Evolutionary conservation across 768 basidiomycete species (phyloP).

Genomic region (Vararia minispora): DNA sequence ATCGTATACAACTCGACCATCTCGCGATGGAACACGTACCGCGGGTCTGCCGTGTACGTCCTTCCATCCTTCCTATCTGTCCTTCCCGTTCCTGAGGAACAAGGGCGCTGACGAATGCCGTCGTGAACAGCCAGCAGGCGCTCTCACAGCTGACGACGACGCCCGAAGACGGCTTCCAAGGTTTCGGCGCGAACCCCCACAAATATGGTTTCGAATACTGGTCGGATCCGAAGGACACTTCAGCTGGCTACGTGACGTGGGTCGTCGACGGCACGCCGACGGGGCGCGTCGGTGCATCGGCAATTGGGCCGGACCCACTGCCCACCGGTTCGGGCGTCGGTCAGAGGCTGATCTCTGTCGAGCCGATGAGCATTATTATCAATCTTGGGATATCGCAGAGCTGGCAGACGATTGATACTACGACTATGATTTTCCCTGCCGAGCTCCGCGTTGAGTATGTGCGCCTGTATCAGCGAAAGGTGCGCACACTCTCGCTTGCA

Average conservation of each 20-base stretch:
- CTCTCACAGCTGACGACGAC: constrained; percentile 35
- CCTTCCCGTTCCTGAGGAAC: background rate
- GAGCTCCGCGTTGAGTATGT: constrained; percentile 71
- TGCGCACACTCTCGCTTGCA: too few species aligned
- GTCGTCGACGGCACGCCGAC: constrained; percentile 43
- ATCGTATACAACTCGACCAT: constrained; percentile 24
- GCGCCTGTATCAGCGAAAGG: constrained; percentile 68
- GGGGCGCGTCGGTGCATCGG: constrained; percentile 39
- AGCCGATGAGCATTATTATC: constrained; percentile 44
- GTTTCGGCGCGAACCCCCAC: constrained; percentile 38
- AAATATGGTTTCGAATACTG: constrained; percentile 67
- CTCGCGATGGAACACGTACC: constrained; percentile 26
- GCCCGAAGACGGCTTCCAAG: constrained; percentile 46
- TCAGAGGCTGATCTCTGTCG: constrained; percentile 48
- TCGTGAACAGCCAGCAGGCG: constrained; percentile 31
- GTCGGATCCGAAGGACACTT: constrained; percentile 41
- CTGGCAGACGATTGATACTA: constrained; percentile 52
- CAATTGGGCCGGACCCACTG: constrained; percentile 36
- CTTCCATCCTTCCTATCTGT: background rate
- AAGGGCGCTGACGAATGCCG: background rate
- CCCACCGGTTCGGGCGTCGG: constrained; percentile 37
- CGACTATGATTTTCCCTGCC: constrained; percentile 56
- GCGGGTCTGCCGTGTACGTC: constrained; percentile 39
- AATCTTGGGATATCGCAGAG: constrained; percentile 58
- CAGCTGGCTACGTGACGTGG: constrained; percentile 68